Percentiles rank a stretch among this genome's conserved stretches.
Conservation (phyloP, 352 stramenopile species). For the Globisporangium nunn region DNA sequence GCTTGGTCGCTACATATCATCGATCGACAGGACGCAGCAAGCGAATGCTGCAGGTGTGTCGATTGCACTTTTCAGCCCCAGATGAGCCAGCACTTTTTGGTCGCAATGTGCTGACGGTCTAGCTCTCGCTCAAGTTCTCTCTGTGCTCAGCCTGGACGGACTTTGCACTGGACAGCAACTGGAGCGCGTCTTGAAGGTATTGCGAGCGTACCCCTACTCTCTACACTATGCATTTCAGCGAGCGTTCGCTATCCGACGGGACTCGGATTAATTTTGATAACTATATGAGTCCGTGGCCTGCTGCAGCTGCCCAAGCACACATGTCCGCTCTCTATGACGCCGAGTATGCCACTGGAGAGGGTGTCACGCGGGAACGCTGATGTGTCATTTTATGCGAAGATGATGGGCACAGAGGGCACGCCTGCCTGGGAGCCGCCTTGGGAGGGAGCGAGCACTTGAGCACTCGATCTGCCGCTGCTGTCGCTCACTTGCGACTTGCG, state of each 20-base stretch:
- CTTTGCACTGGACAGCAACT: neutral
- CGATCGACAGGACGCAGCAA: too few relatives aligned
- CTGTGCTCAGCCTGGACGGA: neutral
- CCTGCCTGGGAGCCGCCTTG: neutral
- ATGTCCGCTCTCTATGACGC: neutral
- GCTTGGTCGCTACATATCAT: too few relatives aligned
- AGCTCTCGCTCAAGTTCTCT: neutral
- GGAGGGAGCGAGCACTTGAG: neutral
- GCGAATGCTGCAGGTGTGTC: too few relatives aligned
- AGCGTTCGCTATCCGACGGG: neutral
- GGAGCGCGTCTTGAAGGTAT: neutral
- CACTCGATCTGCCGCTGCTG: neutral
- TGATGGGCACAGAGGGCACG: neutral
- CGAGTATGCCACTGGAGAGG: neutral
- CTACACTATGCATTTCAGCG: neutral
- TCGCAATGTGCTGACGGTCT: slow-evolving; percentile 1
- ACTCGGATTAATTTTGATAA: too few relatives aligned
- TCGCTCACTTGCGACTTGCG: neutral
- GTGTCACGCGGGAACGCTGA: neutral
- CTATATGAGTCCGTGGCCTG: too few relatives aligned
- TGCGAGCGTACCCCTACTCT: neutral
- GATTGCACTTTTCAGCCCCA: neutral
- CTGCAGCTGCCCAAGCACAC: too few relatives aligned
- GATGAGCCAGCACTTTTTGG: neutral
- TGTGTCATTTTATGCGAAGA: neutral